These are phyloP conservation scores for Flammula alnicola DNA, from an alignment of 1,284 basidiomycete genomes.

Conservation along the genomic window DNA sequence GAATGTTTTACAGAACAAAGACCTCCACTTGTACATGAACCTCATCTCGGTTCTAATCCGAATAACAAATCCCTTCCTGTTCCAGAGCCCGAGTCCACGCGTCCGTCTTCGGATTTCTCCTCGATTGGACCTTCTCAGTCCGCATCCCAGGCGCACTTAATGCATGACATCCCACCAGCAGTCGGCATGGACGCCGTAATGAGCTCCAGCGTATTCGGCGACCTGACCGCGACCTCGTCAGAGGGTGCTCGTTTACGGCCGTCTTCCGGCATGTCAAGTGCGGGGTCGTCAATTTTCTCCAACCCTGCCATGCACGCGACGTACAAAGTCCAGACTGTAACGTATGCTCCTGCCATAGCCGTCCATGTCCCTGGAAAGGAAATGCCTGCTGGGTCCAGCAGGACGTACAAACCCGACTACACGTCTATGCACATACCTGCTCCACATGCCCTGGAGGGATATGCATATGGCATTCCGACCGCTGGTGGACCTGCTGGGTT, in stretches of 20 bases:
- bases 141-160: slow-evolving; percentile 53
- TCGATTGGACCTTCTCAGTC: slow-evolving; percentile 71
- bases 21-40: slow-evolving; percentile 25
- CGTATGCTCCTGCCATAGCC: slow-evolving; percentile 27
- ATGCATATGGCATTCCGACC: slow-evolving; percentile 23
- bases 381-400: not conserved
- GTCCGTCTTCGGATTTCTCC: slow-evolving; percentile 47
- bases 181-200: slow-evolving; percentile 15
- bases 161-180: slow-evolving; percentile 14
- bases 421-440: slow-evolving; percentile 20
- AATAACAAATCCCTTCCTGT: slow-evolving; percentile 24
- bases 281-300: slow-evolving; percentile 19
- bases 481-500: slow-evolving; percentile 12
- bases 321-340: slow-evolving; percentile 24
- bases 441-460: slow-evolving; percentile 21
- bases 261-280: slow-evolving; percentile 16
- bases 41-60: not conserved
- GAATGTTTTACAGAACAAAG: slow-evolving; percentile 17
- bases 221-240: not conserved
- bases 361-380: slow-evolving; percentile 16
- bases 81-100: slow-evolving; percentile 15
- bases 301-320: slow-evolving; percentile 19
- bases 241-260: slow-evolving; percentile 10
- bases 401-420: not conserved
- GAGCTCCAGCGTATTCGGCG: slow-evolving; percentile 16